Conservation (phyloP, 2,329 filamentous ascomycete species). For the Eutypa lata region DNA sequence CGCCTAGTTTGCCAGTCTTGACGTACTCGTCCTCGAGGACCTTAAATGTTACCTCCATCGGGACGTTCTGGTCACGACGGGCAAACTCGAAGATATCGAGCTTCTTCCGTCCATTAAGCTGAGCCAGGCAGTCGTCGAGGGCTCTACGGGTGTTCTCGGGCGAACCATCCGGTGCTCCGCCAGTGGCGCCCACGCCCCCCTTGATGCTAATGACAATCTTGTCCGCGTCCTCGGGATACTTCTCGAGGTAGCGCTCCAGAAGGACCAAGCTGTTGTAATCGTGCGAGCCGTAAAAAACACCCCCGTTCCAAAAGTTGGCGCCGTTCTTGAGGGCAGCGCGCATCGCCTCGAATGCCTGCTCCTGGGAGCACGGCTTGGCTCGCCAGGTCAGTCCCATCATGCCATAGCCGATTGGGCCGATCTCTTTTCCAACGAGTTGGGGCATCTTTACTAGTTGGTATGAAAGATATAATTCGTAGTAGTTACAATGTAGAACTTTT, state of each 20-base stretch:
- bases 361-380: conserved; percentile 26
- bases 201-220: conserved; percentile 56
- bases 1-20: conserved; percentile 37
- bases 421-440: conserved; percentile 22
- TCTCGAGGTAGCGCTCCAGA: conserved; percentile 51
- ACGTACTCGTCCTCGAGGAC: conserved; percentile 34
- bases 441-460: conserved; percentile 22
- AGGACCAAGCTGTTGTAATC: conserved; percentile 51
- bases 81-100: conserved; percentile 54
- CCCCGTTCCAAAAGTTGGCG: conserved; percentile 47
- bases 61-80: conserved; percentile 42
- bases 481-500: no score
- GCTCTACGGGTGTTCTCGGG: conserved; percentile 45
- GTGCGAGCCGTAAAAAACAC: conserved; percentile 52
- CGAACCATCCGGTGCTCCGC: conserved; percentile 39
- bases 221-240: conserved; percentile 52
- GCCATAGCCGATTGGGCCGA: conserved; percentile 23
- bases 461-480: no score
- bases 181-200: conserved; percentile 38
- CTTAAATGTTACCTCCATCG: conserved; percentile 32
- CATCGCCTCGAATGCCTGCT: conserved; percentile 45
- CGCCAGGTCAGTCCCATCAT: conserved; percentile 31
- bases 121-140: conserved; percentile 45
- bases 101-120: conserved; percentile 42
- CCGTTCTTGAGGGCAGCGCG: conserved; percentile 38